Evolutionary conservation across 202 grass and related monocot genomes (phyloP), one percentile per base, ranked within the genome.

Genomic region (Thinopyrum obtusiflorum): DNA sequence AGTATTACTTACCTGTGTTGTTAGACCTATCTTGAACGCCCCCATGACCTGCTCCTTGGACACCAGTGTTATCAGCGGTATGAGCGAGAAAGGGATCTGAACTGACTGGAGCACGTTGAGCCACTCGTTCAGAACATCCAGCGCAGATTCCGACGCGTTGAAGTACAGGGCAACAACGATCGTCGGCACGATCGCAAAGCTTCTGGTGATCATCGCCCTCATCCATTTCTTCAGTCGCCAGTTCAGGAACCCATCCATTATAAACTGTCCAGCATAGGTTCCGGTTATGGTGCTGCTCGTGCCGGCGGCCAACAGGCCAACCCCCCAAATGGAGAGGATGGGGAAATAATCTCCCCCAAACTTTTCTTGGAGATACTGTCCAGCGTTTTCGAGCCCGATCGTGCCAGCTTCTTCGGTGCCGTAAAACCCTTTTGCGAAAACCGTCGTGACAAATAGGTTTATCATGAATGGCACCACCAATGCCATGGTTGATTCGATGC

Each of bases 201-300:
- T 91, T 70, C 90, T 65, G 23, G 93, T 95, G 55, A 95, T 88
- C 81, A 95, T 87, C 4, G 93, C 88, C 18, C 93, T 84, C 17
- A 93, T 62, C 93, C 93, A 95, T 83, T 95, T 95, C 57, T 95
- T 95, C 76, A 93, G 28, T 7, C 85, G 62, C 47, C 91, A 85
- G 67, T 92, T 91, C 12, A 92, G 61, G 46, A 95, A 92, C 11
- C 93, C 93, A 44, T 91, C 86, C 93, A 95, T 95, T 66, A 95
- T 95, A 26, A 92, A 95, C 51, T 95, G 93, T 12, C 93, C 93
- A 3, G 90, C 90, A 29, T 95, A 95, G 33, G 93, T 95, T 24
- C 93, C 93, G 9, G 93, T 92, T 31, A 95, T 92, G 37, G 93
- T 95, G 59, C 90, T 95, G 76, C 93, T 95, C n/a, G 91, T 92